phyloP scores from a whole-genome alignment of 2,329 filamentous ascomycete genomes.

The Emydomyces testavorans region DNA sequence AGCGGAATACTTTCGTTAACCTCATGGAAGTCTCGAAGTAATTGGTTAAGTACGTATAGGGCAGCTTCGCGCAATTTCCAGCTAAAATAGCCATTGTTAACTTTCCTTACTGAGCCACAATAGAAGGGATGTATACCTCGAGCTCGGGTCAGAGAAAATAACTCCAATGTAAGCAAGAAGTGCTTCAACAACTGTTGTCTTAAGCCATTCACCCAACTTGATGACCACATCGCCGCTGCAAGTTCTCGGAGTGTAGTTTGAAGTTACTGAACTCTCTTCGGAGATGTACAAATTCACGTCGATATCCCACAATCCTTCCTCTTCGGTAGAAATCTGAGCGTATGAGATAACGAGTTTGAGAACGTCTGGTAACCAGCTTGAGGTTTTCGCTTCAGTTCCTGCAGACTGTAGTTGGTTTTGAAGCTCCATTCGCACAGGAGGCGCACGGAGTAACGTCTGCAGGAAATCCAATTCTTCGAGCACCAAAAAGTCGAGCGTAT shows the following conservation, averaged over 20 bases:
- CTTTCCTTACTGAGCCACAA: slow-evolving; percentile 10
- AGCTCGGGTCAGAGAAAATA: slow-evolving; percentile 48
- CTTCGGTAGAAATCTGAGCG: slow-evolving; percentile 80
- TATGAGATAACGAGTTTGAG: slow-evolving; percentile 78
- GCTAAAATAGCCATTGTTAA: slow-evolving; percentile 26
- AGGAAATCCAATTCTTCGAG: slow-evolving; percentile 92
- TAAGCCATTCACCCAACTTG: slow-evolving; percentile 85
- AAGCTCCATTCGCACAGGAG: slow-evolving; percentile 81
- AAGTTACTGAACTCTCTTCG: slow-evolving; percentile 86
- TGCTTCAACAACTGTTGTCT: slow-evolving; percentile 61
- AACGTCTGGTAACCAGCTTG: slow-evolving; percentile 75
- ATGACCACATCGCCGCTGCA: slow-evolving; percentile 86
- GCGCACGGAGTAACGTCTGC: slow-evolving; percentile 77
- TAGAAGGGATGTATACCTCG: slow-evolving; percentile 25
- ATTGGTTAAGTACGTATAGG: slow-evolving; percentile 72
- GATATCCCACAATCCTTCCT: slow-evolving; percentile 91
- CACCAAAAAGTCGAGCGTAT: slow-evolving; percentile 85
- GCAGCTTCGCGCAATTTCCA: slow-evolving; percentile 67
- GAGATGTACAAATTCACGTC: slow-evolving; percentile 92
- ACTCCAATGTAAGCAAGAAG: slow-evolving; percentile 64
- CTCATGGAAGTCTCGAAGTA: slow-evolving; percentile 74
- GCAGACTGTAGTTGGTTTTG: slow-evolving; percentile 59
- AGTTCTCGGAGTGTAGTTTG: slow-evolving; percentile 89
- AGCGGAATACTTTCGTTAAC: slow-evolving; percentile 58
- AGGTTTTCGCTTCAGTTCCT: slow-evolving; percentile 48